These are phyloP conservation scores for Aspergillus panamensis DNA, from an alignment of 495 filamentous ascomycete species.

Conservation along the genomic window DNA sequence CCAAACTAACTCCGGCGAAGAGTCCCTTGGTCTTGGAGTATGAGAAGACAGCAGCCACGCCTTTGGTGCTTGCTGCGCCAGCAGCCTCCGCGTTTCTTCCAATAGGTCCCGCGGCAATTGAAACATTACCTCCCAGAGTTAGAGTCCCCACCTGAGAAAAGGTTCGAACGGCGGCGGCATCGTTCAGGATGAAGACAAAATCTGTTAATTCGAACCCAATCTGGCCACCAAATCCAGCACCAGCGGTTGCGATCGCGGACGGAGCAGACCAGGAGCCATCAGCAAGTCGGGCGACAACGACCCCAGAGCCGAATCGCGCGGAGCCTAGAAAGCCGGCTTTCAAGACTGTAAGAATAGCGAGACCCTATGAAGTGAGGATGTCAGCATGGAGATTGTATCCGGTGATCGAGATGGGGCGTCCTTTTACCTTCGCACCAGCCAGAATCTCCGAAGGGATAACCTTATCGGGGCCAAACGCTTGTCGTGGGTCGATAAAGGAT, in stretches of 20 bases:
- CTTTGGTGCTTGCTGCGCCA: constrained; percentile 84
- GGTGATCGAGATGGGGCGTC: not conserved
- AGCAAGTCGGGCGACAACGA: constrained; percentile 88
- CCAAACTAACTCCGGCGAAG: constrained; percentile 91
- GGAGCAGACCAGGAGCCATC: constrained; percentile 95
- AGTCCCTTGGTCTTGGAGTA: constrained; percentile 97
- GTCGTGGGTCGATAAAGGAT: constrained; percentile 90
- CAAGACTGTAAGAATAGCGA: constrained; percentile 90
- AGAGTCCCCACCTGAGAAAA: constrained; percentile 90
- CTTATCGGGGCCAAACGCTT: constrained; percentile 95
- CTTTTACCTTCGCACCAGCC: constrained; percentile 79
- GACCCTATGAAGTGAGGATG: constrained; percentile 56
- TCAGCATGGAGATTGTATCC: constrained; percentile 9
- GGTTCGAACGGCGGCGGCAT: constrained; percentile 83
- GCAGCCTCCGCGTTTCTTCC: constrained; percentile 95
- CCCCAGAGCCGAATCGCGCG: constrained; percentile 84
- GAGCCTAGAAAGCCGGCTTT: constrained; percentile 96
- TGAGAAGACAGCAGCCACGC: constrained; percentile 88
- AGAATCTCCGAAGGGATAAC: constrained; percentile 92
- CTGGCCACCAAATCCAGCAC: constrained; percentile 92
- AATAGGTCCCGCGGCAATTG: constrained; percentile 88
- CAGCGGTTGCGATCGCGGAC: constrained; percentile 83
- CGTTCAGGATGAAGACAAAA: constrained; percentile 98
- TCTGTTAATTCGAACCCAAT: constrained; percentile 97
- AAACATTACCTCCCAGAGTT: constrained; percentile 94